Conservation (phyloP, 495 filamentous ascomycete genomes). For the Zalerion maritima region DNA sequence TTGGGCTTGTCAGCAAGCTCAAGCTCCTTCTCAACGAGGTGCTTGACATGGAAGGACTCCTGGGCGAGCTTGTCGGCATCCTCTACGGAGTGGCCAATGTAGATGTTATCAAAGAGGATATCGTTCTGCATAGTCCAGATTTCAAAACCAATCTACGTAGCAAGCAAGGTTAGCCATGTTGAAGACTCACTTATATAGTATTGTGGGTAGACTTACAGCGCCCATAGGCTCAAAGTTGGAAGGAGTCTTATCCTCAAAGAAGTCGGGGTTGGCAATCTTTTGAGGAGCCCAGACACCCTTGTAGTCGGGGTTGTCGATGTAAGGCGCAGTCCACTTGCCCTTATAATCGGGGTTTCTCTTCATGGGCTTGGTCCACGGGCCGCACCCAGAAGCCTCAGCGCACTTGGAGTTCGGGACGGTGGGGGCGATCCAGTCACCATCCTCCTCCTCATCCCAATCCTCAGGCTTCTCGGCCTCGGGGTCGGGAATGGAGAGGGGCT, state of each 20-base stretch:
- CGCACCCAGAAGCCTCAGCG: constrained; percentile 83
- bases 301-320: constrained; percentile 97
- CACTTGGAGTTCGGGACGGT: constrained; percentile 93
- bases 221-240: constrained; percentile 97
- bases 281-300: constrained; percentile 89
- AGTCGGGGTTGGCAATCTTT: constrained; percentile 95
- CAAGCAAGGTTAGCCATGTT: constrained; percentile 8
- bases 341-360: constrained; percentile 96
- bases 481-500: constrained; percentile 74
- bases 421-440: constrained; percentile 96
- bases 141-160: constrained; percentile 74
- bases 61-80: constrained; percentile 83
- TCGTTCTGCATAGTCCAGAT: constrained; percentile 99
- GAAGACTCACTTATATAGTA: neutral
- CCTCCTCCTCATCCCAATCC: constrained; percentile 99
- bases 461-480: constrained; percentile 97
- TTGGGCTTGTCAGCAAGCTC: constrained; percentile 77
- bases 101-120: constrained; percentile 99
- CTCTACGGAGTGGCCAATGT: constrained; percentile 93
- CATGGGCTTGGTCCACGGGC: constrained; percentile 80
- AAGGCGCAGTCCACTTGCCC: constrained; percentile 92
- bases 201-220: constrained; percentile 48
- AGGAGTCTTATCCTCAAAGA: constrained; percentile 95
- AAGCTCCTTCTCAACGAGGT: constrained; percentile 64
- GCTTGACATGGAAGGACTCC: constrained; percentile 90